phyloP scores from a whole-genome alignment of 23 red algal species.

The Cyanidioschyzon merolae region DNA sequence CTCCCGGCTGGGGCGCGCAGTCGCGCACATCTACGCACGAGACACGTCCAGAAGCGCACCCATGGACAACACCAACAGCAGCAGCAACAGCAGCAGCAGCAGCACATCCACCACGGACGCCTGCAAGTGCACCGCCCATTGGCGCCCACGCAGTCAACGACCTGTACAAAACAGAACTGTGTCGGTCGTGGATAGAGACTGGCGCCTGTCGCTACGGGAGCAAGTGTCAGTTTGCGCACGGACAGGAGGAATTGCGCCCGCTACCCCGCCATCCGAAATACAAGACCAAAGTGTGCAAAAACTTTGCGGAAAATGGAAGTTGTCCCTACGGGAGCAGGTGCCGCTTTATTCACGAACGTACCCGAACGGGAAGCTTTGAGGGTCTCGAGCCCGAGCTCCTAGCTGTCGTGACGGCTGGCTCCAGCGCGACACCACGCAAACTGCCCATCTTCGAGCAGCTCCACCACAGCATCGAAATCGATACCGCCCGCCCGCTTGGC shows the following conservation, averaged over 20 bases:
- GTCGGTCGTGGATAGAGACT: slow-evolving; percentile 41
- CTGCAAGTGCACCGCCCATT: not conserved
- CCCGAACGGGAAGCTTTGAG: not conserved
- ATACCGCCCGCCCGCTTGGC: too few relatives aligned
- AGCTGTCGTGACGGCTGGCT: not conserved
- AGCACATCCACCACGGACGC: not conserved
- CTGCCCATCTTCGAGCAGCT: slow-evolving; percentile 1
- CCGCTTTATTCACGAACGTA: slow-evolving; percentile 61
- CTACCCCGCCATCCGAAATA: slow-evolving; percentile 58
- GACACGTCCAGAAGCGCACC: not conserved
- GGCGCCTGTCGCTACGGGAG: slow-evolving; percentile 45
- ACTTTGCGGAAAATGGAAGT: slow-evolving; percentile 38
- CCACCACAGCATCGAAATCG: not conserved
- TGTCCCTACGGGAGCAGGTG: slow-evolving; percentile 66
- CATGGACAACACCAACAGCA: too few relatives aligned
- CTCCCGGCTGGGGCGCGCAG: not conserved
- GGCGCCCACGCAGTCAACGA: slow-evolving; percentile 37
- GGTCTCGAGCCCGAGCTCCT: slow-evolving; percentile 12
- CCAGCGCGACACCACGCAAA: not conserved
- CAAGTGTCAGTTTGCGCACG: slow-evolving; percentile 88
- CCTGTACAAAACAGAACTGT: slow-evolving; percentile 87
- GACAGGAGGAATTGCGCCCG: slow-evolving; percentile 42
- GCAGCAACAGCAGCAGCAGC: not conserved
- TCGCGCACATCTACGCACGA: not conserved
- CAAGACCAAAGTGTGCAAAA: slow-evolving; percentile 76